phyloP scores from a whole-genome alignment of 352 stramenopile genomes.

The Halophytophthora batemanensis region DNA sequence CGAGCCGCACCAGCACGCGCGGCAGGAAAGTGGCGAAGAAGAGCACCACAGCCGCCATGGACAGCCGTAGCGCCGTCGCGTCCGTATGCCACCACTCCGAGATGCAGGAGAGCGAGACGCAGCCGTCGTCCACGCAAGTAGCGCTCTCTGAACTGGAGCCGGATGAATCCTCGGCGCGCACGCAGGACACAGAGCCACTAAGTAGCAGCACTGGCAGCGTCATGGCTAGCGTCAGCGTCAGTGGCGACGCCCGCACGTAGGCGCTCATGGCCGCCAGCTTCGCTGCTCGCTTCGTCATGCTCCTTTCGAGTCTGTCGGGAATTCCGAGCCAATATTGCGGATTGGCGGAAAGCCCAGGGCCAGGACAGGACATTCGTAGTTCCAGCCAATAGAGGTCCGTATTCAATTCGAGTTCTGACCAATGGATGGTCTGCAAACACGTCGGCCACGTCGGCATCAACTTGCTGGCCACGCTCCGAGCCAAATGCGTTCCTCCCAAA shows the following conservation, averaged over 20 bases:
- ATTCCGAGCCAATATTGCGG: no score
- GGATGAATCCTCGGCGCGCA: not conserved
- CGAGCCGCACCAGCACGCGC: conserved; percentile 74
- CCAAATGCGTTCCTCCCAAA: no score
- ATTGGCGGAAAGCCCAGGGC: no score
- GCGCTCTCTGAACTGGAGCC: conserved; percentile 2
- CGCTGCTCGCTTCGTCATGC: no score
- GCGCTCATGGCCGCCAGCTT: not conserved
- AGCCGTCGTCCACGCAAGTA: conserved; percentile 29
- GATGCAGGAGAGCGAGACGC: conserved; percentile 45
- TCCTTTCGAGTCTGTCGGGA: no score
- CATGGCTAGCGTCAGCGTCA: not conserved
- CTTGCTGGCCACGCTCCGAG: no score
- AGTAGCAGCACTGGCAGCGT: not conserved
- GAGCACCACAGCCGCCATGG: conserved; percentile 65
- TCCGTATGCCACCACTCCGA: conserved; percentile 59
- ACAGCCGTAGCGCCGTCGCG: conserved; percentile 35
- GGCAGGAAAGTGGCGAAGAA: conserved; percentile 88
- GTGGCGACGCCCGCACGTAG: not conserved
- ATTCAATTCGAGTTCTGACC: no score
- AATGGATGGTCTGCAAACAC: no score
- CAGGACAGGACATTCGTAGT: no score
- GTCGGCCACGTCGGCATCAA: no score
- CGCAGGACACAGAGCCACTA: not conserved
- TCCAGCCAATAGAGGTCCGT: no score